These are phyloP conservation scores for Hsuehochloa calcarea DNA, from an alignment of 176 grass and related monocot genomes.

Conservation along the genomic window DNA sequence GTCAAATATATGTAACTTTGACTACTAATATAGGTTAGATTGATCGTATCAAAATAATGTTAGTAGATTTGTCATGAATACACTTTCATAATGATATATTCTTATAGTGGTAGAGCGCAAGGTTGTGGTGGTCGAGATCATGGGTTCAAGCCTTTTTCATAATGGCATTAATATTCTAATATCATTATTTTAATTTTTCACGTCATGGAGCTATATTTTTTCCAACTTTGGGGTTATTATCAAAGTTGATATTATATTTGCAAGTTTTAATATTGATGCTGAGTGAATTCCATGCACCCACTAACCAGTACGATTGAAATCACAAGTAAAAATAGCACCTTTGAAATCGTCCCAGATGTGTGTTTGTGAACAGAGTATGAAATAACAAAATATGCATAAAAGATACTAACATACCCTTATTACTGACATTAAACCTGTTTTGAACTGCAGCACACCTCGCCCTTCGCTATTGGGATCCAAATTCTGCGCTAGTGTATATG, in stretches of 20 bases:
- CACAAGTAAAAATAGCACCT: neutral
- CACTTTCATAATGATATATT: neutral
- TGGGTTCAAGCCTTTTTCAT: neutral
- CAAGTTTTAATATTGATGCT: no score
- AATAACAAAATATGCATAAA: slow-evolving; percentile 3
- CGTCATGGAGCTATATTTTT: no score
- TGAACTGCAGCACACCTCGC: slow-evolving; percentile 92
- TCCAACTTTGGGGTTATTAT: no score
- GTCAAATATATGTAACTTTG: neutral
- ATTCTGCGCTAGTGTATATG: slow-evolving; percentile 72
- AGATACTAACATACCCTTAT: slow-evolving; percentile 65
- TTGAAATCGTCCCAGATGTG: neutral
- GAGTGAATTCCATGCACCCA: no score
- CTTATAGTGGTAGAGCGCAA: neutral
- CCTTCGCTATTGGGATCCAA: slow-evolving; percentile 92
- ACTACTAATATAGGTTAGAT: neutral
- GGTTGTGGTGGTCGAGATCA: neutral
- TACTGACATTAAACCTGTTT: slow-evolving; percentile 90
- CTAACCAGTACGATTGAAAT: neutral
- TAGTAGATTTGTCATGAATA: neutral
- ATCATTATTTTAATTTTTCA: no score
- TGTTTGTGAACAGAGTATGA: neutral
- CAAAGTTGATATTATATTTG: no score
- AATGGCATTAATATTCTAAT: no score
- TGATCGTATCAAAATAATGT: slow-evolving; percentile 3